Percentiles rank a stretch among this genome's conserved stretches.
phyloP scores from a whole-genome alignment of 2,329 filamentous ascomycete species.

The Arthrobotrys pseudoclavata region DNA sequence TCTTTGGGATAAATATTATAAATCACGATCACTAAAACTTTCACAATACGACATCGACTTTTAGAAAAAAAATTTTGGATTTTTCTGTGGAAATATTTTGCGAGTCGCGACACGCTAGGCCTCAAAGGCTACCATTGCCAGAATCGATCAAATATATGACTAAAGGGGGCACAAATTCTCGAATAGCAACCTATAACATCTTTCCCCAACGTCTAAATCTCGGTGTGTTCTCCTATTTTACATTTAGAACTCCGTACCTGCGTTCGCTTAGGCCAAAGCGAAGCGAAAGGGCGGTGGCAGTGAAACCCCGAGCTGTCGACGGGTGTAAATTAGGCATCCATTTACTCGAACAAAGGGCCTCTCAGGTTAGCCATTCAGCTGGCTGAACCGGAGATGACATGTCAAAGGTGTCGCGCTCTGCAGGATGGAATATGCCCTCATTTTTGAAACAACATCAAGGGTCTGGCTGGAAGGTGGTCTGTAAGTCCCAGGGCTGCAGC shows the following conservation, averaged over 20 bases:
- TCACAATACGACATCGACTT: neutral
- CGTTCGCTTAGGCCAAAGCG: slow-evolving; percentile 51
- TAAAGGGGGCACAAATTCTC: slow-evolving; percentile 6
- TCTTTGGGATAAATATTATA: neutral
- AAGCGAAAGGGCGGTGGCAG: slow-evolving; percentile 54
- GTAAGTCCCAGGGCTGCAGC: slow-evolving; percentile 48
- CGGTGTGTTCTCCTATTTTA: slow-evolving; percentile 40
- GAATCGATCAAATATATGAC: neutral
- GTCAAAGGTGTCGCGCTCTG: slow-evolving; percentile 42
- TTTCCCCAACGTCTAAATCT: slow-evolving; percentile 22
- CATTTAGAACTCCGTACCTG: slow-evolving; percentile 29
- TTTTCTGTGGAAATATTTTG: slow-evolving; percentile 17
- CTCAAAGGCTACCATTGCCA: slow-evolving; percentile 5
- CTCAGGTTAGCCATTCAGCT: slow-evolving; percentile 26
- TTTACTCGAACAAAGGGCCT: slow-evolving; percentile 9
- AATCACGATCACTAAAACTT: neutral
- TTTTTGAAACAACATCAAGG: slow-evolving; percentile 20
- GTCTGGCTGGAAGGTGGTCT: slow-evolving; percentile 13
- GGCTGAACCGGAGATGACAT: slow-evolving; percentile 31
- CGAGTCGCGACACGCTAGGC: slow-evolving; percentile 14
- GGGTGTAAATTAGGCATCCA: slow-evolving; percentile 46
- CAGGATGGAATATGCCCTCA: slow-evolving; percentile 27
- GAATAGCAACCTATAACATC: slow-evolving; percentile 14
- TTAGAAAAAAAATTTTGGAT: neutral
- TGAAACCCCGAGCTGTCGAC: slow-evolving; percentile 56